phyloP scores from a whole-genome alignment of 306 rosid genomes.

The Prunus fruticosa region DNA sequence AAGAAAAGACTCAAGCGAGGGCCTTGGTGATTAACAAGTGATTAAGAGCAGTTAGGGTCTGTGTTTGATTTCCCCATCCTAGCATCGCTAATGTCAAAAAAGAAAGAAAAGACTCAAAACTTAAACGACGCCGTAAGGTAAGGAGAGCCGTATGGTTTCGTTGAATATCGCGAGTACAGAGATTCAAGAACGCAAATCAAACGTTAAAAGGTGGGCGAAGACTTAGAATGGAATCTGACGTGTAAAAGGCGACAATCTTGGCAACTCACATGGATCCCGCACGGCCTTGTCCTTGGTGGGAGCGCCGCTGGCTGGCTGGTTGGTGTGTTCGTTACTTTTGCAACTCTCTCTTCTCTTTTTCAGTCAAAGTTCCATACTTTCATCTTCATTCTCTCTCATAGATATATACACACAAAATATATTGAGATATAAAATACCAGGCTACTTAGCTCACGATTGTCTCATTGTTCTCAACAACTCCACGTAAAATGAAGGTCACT shows the following conservation, averaged over 20 bases:
- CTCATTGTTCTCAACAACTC: slow-evolving; percentile 28
- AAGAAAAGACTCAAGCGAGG: too few species aligned
- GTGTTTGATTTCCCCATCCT: too few species aligned
- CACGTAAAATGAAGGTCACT: slow-evolving; percentile 62
- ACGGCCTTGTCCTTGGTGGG: slow-evolving; percentile 30
- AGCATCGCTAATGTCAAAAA: too few species aligned
- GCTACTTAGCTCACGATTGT: slow-evolving; percentile 11
- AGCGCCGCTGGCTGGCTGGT: slow-evolving; percentile 18
- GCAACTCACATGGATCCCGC: slow-evolving; percentile 49
- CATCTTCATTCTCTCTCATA: background rate
- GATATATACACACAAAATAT: too few species aligned
- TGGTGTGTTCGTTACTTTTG: slow-evolving; percentile 57
- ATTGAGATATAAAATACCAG: too few species aligned
- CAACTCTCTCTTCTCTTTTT: slow-evolving; percentile 42
- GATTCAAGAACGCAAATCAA: background rate
- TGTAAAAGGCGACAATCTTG: slow-evolving; percentile 46
- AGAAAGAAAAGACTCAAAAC: background rate
- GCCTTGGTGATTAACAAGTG: too few species aligned
- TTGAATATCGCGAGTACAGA: background rate
- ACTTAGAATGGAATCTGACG: background rate
- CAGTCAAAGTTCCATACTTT: slow-evolving; percentile 56
- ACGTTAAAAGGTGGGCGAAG: background rate
- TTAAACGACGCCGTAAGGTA: background rate
- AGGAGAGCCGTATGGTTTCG: background rate
- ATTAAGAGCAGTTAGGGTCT: too few species aligned